Evolutionary conservation across 2,329 filamentous ascomycete species (phyloP).

Genomic region (Macrophomina phaseolina): DNA sequence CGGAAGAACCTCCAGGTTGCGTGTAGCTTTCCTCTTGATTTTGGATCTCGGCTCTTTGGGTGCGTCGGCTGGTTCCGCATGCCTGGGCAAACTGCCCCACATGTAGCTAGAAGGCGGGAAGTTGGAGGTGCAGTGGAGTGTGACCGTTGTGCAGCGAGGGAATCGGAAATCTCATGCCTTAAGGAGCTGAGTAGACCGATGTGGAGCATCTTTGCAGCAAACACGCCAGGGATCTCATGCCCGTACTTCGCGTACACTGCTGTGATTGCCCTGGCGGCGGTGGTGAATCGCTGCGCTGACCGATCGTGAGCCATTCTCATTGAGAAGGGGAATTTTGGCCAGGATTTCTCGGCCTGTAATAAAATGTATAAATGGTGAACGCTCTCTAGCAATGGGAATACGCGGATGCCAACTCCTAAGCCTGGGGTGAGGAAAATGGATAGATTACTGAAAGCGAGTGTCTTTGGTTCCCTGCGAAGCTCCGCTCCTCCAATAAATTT

Average conservation of each 20-base stretch:
- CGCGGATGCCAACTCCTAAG: no score
- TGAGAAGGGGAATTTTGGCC: no score
- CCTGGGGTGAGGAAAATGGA: no score
- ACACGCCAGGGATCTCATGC: background rate
- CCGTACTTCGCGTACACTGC: background rate
- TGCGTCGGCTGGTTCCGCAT: background rate
- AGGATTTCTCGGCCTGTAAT: no score
- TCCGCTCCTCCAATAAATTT: no score
- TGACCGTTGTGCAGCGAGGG: background rate
- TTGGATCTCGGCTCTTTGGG: background rate
- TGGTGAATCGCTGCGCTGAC: background rate
- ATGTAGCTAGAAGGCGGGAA: background rate
- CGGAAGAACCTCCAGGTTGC: background rate
- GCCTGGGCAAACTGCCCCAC: background rate
- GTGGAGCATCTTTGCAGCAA: background rate
- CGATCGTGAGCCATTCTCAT: background rate
- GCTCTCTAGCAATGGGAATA: no score
- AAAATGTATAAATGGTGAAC: no score
- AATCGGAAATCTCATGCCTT: background rate
- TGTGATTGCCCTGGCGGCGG: background rate
- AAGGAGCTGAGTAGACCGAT: background rate
- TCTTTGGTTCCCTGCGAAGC: no score
- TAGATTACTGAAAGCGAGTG: no score
- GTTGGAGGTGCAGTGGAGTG: background rate
- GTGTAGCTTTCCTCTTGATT: background rate